Base-by-base conservation (phyloP, 305 asterid genomes). In the Plantago rigida region DNA sequence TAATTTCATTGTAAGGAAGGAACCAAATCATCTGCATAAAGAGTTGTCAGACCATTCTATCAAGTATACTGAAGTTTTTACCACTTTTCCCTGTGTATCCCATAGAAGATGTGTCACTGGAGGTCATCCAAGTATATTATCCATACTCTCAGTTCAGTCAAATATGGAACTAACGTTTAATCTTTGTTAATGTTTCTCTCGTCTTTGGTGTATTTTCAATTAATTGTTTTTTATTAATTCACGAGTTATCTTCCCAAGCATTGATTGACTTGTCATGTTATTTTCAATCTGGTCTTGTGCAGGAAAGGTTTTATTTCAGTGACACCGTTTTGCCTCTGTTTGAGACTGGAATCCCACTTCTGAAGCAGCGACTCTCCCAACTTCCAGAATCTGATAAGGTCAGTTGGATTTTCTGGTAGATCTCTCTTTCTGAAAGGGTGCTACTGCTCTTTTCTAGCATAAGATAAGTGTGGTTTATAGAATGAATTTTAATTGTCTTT, bases 291-390 rank as follows among this genome's bases (percentile, higher is more conserved):
- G 42, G 11, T 56, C 63, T 64, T 74, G 62, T 70, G 66, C 94
- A 92, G 97, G 99, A 92, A 79, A 83, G 99, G 73, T 92, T 92
- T 76, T 92, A 92, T 59, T 92, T 92, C 70, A 87, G 86, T 55
- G 99, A 92, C 73, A 81, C 84, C 28, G 79, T 89, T 69, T 78
- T 92, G 75, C 99, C 99, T 67, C 76, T 89, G 64, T 92, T 92
- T 68, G 99, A 92, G 83, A 92, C 87, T 61, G 96, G 97, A 63
- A 79, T 92, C 78, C 99, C 97, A 29, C 82, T 92, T 57, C 62
- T 92, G 82, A 86, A 88, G 82, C 83, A 81, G 70, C 86, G 95
- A 46, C 94, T 89, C 75, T 89, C 79, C 70, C 83, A 77, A 65
- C 94, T 92, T 74, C 95, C 91, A 2, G 34, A 73, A 62, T 71